Evolutionary conservation across 331 rosid genomes (phyloP).

Genomic region (Spiraea crenata): DNA sequence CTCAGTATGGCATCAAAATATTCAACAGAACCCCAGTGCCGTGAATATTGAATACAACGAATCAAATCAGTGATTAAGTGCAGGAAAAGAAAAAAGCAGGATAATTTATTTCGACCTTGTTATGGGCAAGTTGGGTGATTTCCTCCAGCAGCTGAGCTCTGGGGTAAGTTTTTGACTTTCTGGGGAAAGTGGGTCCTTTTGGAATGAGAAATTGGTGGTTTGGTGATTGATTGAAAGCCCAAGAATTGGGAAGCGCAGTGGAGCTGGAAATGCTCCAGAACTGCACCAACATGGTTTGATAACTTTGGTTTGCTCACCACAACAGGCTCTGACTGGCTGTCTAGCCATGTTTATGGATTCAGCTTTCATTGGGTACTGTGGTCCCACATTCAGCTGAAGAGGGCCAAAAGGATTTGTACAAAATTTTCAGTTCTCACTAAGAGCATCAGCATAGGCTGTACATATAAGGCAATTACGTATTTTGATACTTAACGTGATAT

Average conservation of each 20-base stretch:
- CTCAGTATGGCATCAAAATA: not conserved
- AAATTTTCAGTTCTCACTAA: too few relatives aligned
- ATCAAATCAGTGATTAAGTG: not conserved
- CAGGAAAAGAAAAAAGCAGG: slow-evolving; percentile 13
- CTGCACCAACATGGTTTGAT: slow-evolving; percentile 33
- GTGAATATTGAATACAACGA: not conserved
- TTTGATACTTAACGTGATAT: too few relatives aligned
- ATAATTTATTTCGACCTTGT: slow-evolving; percentile 49
- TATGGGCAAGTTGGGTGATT: slow-evolving; percentile 49
- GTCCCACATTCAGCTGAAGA: too few relatives aligned
- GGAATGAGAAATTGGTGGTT: slow-evolving; percentile 23
- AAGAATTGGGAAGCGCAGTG: slow-evolving; percentile 11
- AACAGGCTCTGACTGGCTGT: not conserved
- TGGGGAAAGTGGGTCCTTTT: slow-evolving; percentile 10
- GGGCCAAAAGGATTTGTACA: too few relatives aligned
- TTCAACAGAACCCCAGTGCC: too few relatives aligned
- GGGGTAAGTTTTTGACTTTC: slow-evolving; percentile 33
- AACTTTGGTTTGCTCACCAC: not conserved
- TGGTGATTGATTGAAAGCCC: slow-evolving; percentile 9
- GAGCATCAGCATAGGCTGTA: too few relatives aligned
- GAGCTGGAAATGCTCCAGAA: slow-evolving; percentile 31
- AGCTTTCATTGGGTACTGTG: too few relatives aligned
- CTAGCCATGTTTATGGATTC: too few relatives aligned
- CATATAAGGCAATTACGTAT: too few relatives aligned
- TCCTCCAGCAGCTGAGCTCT: slow-evolving; percentile 39